These are phyloP conservation scores for Crithidia bombi DNA, from an alignment of 208 protist species.

Conservation along the genomic window DNA sequence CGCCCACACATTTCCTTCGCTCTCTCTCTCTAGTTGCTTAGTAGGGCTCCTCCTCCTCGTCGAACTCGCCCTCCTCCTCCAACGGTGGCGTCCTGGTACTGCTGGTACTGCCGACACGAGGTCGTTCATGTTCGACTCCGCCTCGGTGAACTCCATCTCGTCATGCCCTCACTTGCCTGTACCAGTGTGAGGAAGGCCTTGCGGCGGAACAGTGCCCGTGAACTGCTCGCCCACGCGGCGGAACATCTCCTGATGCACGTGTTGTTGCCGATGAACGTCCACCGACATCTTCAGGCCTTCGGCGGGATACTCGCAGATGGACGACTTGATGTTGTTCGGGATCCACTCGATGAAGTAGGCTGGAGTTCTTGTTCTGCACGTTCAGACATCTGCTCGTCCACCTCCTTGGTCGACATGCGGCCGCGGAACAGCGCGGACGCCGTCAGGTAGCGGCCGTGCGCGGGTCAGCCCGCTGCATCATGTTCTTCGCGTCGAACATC, in stretches of 20 bases:
- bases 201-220: slow-evolving; percentile 97
- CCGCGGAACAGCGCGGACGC: slow-evolving; percentile 93
- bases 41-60: slow-evolving; percentile 67
- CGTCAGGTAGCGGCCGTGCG: slow-evolving; percentile 60
- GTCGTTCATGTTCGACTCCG: slow-evolving; percentile 95
- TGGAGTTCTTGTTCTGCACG: slow-evolving; percentile 61
- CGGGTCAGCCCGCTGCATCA: slow-evolving; percentile 93
- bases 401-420: slow-evolving; percentile 93
- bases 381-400: slow-evolving; percentile 33
- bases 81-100: slow-evolving; percentile 91
- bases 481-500: slow-evolving; percentile 98
- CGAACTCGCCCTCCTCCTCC: slow-evolving; percentile 81
- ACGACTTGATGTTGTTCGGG: slow-evolving; percentile 76
- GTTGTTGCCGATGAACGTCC: slow-evolving; percentile 95
- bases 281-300: slow-evolving; percentile 93
- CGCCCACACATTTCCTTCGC: neutral
- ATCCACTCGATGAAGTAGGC: slow-evolving; percentile 95
- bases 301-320: slow-evolving; percentile 93
- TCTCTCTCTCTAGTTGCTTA: slow-evolving; percentile 13
- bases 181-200: slow-evolving; percentile 99
- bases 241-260: slow-evolving; percentile 96
- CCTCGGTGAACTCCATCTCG: slow-evolving; percentile 90
- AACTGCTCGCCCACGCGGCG: slow-evolving; percentile 96
- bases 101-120: slow-evolving; percentile 94
- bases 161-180: slow-evolving; percentile 96